phyloP scores from a whole-genome alignment of 176 grass and related monocot genomes.

The Aegilops sharonensis region DNA sequence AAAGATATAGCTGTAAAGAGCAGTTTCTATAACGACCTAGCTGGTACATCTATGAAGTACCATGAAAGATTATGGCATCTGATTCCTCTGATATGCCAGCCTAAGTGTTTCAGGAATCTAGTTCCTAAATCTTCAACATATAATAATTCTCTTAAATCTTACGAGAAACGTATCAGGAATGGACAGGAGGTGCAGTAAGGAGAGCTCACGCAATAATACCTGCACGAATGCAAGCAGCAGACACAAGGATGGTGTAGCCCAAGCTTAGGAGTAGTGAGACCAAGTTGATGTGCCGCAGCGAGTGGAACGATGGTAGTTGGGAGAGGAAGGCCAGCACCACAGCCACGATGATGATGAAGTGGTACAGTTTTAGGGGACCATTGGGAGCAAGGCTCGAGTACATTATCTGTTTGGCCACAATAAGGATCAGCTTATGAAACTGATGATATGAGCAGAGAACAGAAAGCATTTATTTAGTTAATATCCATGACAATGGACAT shows the following conservation, averaged over 20 bases:
- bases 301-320: slow-evolving; percentile 93
- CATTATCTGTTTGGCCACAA: slow-evolving; percentile 65
- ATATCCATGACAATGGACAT: not conserved
- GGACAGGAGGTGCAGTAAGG: not conserved
- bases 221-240: slow-evolving; percentile 76
- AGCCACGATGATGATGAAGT: slow-evolving; percentile 87
- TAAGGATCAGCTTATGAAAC: slow-evolving; percentile 20
- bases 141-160: not conserved
- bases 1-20: slow-evolving; percentile 7
- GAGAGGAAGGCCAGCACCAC: slow-evolving; percentile 78
- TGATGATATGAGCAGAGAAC: slow-evolving; percentile 15
- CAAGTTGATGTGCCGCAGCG: slow-evolving; percentile 90
- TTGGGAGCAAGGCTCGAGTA: slow-evolving; percentile 70
- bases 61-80: slow-evolving; percentile 12
- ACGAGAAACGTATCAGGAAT: not conserved
- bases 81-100: slow-evolving; percentile 16
- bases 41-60: not conserved
- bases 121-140: not conserved
- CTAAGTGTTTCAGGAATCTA: slow-evolving; percentile 29
- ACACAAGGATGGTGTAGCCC: slow-evolving; percentile 73
- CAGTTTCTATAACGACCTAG: not conserved
- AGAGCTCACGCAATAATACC: slow-evolving; percentile 48
- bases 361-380: slow-evolving; percentile 79
- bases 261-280: slow-evolving; percentile 73
- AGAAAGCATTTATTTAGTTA: slow-evolving; percentile 3